Evolutionary conservation across 306 rosid species (phyloP).

Genomic region (Rosa persica): DNA sequence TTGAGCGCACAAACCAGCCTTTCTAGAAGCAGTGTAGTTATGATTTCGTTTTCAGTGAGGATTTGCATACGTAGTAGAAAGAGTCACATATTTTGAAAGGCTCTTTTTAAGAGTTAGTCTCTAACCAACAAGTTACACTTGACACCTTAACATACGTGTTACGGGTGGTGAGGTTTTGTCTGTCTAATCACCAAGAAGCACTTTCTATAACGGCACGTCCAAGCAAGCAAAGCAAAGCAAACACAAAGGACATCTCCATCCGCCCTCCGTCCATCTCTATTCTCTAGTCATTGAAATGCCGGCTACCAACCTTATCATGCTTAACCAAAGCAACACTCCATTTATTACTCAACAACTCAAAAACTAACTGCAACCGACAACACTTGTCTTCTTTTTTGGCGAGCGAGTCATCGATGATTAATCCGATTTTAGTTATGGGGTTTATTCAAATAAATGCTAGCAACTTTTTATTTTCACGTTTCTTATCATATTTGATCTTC

Average conservation of each 20-base stretch:
- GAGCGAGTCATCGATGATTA: background rate
- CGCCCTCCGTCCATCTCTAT: slow-evolving; percentile 14
- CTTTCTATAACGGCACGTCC: slow-evolving; percentile 55
- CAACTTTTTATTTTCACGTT: background rate
- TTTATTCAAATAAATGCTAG: background rate
- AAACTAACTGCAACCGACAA: background rate
- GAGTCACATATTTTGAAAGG: background rate
- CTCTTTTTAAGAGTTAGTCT: background rate
- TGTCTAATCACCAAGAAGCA: slow-evolving; percentile 12
- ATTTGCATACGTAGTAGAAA: background rate
- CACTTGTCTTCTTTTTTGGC: background rate
- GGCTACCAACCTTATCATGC: slow-evolving; percentile 25
- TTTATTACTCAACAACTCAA: slow-evolving; percentile 10
- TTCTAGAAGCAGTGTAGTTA: slow-evolving; percentile 22
- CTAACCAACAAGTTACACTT: background rate
- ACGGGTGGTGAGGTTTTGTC: background rate
- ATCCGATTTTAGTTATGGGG: background rate
- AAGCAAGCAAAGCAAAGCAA: slow-evolving; percentile 43
- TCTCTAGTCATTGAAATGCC: slow-evolving; percentile 28
- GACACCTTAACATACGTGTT: slow-evolving; percentile 19
- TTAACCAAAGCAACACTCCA: slow-evolving; percentile 22
- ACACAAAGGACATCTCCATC: background rate
- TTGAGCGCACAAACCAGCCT: background rate
- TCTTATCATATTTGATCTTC: background rate
- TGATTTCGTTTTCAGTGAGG: background rate